Base-by-base conservation (phyloP, 805 yeast species). In the Yarrowia yakushimensis region DNA sequence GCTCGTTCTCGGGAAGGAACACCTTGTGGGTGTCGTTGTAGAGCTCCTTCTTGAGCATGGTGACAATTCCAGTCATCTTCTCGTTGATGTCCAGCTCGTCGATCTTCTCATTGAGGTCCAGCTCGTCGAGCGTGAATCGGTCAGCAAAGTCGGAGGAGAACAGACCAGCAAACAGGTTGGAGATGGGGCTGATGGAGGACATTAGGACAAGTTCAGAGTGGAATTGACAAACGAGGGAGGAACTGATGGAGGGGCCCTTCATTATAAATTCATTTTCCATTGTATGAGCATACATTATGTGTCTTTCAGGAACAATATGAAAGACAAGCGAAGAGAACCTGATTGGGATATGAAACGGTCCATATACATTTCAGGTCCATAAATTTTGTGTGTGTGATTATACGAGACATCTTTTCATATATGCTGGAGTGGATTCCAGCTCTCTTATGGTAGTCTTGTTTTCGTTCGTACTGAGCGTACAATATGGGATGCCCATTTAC, bases 161-260 rank as follows among this genome's bases (percentile, higher is more conserved):
- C 23, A 45, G 20, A 3, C 36, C 27, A 12, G 52, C 52, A 20
- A 45, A 45, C 18, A 45, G 52, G 27, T 30, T 45, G 52, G 52
- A 45, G 17, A 45, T 8, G 36, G 52, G 36, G 52, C 52, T 30
- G 25, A 45, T 45, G 18, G 52, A 45, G 23, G 36, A 45, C 52
- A 45, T 45, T 7, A 20, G n/a, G 28, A 27, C 23, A 18, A 28
- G 25, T 9, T n/a, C 8, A 4, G 45, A 41, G 50, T 43, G 17
- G 50, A 25, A 2, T 3, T 23, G 30, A 23, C 13, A 7, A 13
- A 15, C 17, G 30, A 15, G 13, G n/a, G 13, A 17, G 6, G 1
- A n/a, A 10, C 50, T 43, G 22, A 3, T 33, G 50, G 17, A 43
- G 28, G 33, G 28, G 2, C n/a, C 5, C 4, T 11, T 27, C 22